Evolutionary conservation across 1,284 basidiomycete genomes (phyloP), one percentile per base, ranked within the genome.

Genomic region (Athelia sp.): DNA sequence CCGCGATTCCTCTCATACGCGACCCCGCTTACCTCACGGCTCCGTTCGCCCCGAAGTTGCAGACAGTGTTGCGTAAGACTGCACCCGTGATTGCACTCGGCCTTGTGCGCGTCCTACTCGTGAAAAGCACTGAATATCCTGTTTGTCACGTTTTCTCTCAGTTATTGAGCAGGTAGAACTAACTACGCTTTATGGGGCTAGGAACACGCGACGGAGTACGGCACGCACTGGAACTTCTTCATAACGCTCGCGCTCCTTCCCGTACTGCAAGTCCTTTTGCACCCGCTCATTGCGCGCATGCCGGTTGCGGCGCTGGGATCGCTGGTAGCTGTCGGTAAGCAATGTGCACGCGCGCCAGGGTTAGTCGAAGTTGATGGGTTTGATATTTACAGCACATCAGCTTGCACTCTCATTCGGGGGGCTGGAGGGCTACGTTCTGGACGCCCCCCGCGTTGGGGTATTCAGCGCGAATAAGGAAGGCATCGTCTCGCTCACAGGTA

Each of bases 181-280:
- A 36, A 31, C 40, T 6, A 55, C 49, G 8, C 53, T 46, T 15
- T 29, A 47, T 26, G 19, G n/a, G 48, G 50, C 3, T 55, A 95
- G 93, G 96, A 99, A 73, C 97, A 99, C 57, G 84, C 90, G 40
- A 87, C 93, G 0, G 96, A 99, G 70, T 99, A 99, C 57, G 97
- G 97, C 1, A 84, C 85, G 0, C 95, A 98, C 62, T 99, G 97
- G 97, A 99, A 99, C 66, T 99, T 99, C 68, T 99, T 99, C 76
- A 80, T 98, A 60, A 98, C 97, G 0, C 75, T 99, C 13, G 93
- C 85, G 0, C 54, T 91, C 1, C 66, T 98, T 2, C 95, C 95
- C 0, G 64, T 90, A 1, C 67, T 92, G 4, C 86, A 93, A 55
- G 79, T 88, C 0, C 50, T 84, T 0, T 63, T 93, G 6, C 83